phyloP scores from a whole-genome alignment of 345 rosid genomes.

The Schrenkiella parvula region DNA sequence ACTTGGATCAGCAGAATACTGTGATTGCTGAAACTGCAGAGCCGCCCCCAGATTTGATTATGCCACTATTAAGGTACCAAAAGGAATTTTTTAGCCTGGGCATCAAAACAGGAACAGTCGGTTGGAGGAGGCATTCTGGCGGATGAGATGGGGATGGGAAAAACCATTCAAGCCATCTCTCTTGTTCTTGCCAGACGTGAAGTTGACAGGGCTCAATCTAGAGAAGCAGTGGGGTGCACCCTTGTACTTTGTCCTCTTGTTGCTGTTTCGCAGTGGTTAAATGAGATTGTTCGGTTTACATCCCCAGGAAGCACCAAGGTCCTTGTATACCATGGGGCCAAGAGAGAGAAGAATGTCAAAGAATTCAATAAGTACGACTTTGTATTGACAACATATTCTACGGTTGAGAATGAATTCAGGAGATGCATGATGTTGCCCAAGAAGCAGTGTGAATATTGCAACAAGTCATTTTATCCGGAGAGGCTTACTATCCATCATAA shows the following conservation, averaged over 20 bases:
- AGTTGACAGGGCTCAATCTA: constrained; percentile 10
- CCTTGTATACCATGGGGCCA: constrained; percentile 75
- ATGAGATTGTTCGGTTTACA: constrained; percentile 76
- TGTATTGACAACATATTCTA: constrained; percentile 81
- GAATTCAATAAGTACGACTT: constrained; percentile 69
- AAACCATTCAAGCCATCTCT: constrained; percentile 93
- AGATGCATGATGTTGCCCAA: constrained; percentile 65
- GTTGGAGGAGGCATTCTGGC: constrained; percentile 89
- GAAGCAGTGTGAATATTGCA: constrained; percentile 60
- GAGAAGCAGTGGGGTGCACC: constrained; percentile 41
- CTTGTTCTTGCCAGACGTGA: constrained; percentile 81
- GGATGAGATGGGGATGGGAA: constrained; percentile 99
- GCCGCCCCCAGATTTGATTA: constrained; percentile 61
- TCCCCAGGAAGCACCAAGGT: constrained; percentile 72
- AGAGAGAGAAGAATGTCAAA: constrained; percentile 49
- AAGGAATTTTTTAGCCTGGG: constrained; percentile 98
- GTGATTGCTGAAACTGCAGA: constrained; percentile 50
- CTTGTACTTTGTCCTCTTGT: constrained; percentile 92
- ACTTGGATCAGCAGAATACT: constrained; percentile 54
- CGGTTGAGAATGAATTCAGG: constrained; percentile 76
- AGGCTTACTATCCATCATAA: constrained; percentile 50
- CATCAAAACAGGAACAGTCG: constrained; percentile 76
- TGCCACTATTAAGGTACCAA: constrained; percentile 82
- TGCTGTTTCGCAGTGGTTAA: constrained; percentile 92
- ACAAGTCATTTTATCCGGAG: constrained; percentile 48